These are phyloP conservation scores for Dryas drummondii DNA, from an alignment of 306 rosid species.

Conservation along the genomic window DNA sequence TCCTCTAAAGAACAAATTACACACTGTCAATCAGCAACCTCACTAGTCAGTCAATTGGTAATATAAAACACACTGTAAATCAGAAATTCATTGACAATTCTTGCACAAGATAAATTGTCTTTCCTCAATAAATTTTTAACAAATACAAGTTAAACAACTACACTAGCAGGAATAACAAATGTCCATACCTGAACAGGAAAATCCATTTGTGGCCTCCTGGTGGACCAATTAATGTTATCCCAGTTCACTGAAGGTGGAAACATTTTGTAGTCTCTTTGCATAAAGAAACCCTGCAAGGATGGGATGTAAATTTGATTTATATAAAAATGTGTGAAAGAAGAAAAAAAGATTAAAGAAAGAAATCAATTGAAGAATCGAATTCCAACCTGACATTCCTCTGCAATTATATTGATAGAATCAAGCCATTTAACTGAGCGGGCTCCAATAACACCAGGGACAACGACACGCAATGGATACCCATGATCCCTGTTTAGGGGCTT, in stretches of 20 bases:
- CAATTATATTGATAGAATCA: conserved; percentile 59
- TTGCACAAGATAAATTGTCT: background rate
- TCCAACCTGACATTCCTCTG: conserved; percentile 89
- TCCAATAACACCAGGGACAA: conserved; percentile 97
- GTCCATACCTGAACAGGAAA: conserved; percentile 89
- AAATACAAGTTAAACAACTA: background rate
- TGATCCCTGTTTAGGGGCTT: conserved; percentile 93
- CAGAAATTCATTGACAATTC: background rate
- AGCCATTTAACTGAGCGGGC: conserved; percentile 99
- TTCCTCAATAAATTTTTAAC: too few species aligned
- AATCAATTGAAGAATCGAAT: conserved; percentile 15
- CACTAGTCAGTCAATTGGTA: conserved; percentile 7
- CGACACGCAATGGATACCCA: conserved; percentile 83
- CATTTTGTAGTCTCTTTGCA: conserved; percentile 99
- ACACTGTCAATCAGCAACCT: conserved; percentile 61
- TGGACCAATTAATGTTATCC: conserved; percentile 88
- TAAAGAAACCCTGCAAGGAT: conserved; percentile 81
- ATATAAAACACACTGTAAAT: background rate
- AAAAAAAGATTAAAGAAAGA: background rate
- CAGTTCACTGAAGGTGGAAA: conserved; percentile 94
- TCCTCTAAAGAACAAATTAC: conserved; percentile 91
- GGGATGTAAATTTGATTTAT: conserved; percentile 9
- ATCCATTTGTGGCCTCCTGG: conserved; percentile 93
- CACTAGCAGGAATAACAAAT: conserved; percentile 7
- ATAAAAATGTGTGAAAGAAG: conserved; percentile 9